These are phyloP conservation scores for Oryza coarctata DNA, from an alignment of 176 grass and related monocot genomes.

Conservation along the genomic window DNA sequence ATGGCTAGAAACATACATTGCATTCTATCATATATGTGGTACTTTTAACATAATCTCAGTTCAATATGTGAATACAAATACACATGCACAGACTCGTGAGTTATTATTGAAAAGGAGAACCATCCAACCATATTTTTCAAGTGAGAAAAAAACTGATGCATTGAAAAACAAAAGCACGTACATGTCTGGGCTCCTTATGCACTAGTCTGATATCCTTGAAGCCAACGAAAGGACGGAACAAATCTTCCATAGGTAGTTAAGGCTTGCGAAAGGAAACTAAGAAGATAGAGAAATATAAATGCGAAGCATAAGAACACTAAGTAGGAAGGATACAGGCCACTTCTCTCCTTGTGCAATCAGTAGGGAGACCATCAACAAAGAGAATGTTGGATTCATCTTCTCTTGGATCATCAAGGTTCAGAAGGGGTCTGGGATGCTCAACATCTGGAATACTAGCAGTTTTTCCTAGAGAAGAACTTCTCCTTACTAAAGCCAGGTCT, in stretches of 20 bases:
- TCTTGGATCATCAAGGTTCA: conserved; percentile 38
- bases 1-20: neutral
- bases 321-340: conserved; percentile 72
- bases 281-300: conserved; percentile 1
- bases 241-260: conserved; percentile 62
- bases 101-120: conserved; percentile 27
- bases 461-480: conserved; percentile 45
- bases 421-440: conserved; percentile 19
- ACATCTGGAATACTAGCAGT: conserved; percentile 32
- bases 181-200: conserved; percentile 69
- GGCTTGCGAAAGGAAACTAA: conserved; percentile 36
- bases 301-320: neutral
- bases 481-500: conserved; percentile 42
- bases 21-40: neutral
- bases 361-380: conserved; percentile 81
- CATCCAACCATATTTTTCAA: neutral
- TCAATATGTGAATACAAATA: neutral
- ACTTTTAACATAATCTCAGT: neutral
- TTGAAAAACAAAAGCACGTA: conserved; percentile 37
- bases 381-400: conserved; percentile 72
- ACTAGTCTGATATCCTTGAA: conserved; percentile 80
- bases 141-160: neutral
- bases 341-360: conserved; percentile 90
- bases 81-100: neutral
- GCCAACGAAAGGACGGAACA: conserved; percentile 66